phyloP scores from a whole-genome alignment of 2,329 filamentous ascomycete species.

The Byssothecium circinans region DNA sequence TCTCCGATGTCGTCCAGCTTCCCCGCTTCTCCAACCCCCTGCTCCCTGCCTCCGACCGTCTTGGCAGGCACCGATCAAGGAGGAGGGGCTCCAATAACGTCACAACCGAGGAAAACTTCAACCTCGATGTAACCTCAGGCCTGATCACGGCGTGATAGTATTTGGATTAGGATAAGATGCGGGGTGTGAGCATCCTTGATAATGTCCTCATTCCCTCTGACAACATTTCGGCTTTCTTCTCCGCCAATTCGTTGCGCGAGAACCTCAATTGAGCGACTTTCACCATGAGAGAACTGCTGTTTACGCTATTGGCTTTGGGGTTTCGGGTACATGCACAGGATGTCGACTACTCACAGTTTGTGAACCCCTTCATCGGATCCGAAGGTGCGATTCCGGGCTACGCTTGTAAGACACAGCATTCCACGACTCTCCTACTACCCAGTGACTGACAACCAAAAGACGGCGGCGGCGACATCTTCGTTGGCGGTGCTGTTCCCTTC shows the following conservation, averaged over 20 bases:
- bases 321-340: slow-evolving; percentile 14
- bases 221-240: neutral
- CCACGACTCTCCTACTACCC: neutral
- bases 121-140: slow-evolving; percentile 25
- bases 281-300: neutral
- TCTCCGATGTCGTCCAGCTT: neutral
- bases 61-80: slow-evolving; percentile 20
- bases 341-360: slow-evolving; percentile 39
- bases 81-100: slow-evolving; percentile 11
- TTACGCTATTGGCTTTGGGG: slow-evolving; percentile 1
- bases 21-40: slow-evolving; percentile 1
- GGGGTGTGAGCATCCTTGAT: neutral
- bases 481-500: slow-evolving; percentile 43
- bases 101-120: slow-evolving; percentile 6
- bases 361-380: slow-evolving; percentile 53
- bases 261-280: neutral
- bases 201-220: neutral
- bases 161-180: slow-evolving; percentile 13
- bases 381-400: slow-evolving; percentile 49
- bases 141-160: slow-evolving; percentile 7
- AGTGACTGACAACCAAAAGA: slow-evolving; percentile 21
- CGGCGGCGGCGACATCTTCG: slow-evolving; percentile 46
- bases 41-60: slow-evolving; percentile 9
- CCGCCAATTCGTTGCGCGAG: neutral
- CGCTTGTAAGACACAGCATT: slow-evolving; percentile 23